These are phyloP conservation scores for Tetracentron sinense DNA, from an alignment of 164 flowering plant genomes.

Conservation along the genomic window DNA sequence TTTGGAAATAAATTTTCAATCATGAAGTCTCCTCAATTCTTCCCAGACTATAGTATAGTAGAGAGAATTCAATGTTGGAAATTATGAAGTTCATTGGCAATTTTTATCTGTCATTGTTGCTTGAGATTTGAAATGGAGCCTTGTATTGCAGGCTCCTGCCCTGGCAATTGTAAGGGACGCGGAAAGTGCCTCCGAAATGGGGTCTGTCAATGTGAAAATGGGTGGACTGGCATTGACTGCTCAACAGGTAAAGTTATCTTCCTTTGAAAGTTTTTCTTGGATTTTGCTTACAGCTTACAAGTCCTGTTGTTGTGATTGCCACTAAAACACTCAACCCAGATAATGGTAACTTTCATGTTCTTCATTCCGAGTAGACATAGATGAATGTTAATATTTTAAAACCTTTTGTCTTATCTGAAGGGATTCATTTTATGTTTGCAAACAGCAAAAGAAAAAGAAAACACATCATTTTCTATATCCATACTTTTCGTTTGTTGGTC, in stretches of 20 bases:
- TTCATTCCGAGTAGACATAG: too few species aligned
- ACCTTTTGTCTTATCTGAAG: background rate
- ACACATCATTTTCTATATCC: too few species aligned
- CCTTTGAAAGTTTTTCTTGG: background rate
- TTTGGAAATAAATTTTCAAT: too few species aligned
- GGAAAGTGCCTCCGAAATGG: constrained; percentile 77
- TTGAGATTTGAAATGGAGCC: background rate
- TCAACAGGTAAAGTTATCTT: constrained; percentile 72
- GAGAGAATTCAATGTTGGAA: too few species aligned
- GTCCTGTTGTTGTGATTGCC: too few species aligned
- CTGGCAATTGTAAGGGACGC: constrained; percentile 65
- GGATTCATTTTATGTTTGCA: background rate
- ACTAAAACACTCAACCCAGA: background rate
- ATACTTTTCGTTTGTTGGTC: too few species aligned
- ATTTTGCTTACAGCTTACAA: too few species aligned
- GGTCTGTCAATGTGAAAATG: constrained; percentile 73
- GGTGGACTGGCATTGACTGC: constrained; percentile 92
- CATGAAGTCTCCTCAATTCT: too few species aligned
- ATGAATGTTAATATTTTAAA: background rate
- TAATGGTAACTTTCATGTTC: background rate
- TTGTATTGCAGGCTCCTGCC: constrained; percentile 69
- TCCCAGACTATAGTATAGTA: too few species aligned
- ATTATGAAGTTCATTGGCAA: too few species aligned
- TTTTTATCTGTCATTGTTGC: too few species aligned
- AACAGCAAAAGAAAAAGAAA: too few species aligned